These are phyloP conservation scores for Orbilia oligospora DNA, from an alignment of 2,329 filamentous ascomycete species.

Conservation along the genomic window DNA sequence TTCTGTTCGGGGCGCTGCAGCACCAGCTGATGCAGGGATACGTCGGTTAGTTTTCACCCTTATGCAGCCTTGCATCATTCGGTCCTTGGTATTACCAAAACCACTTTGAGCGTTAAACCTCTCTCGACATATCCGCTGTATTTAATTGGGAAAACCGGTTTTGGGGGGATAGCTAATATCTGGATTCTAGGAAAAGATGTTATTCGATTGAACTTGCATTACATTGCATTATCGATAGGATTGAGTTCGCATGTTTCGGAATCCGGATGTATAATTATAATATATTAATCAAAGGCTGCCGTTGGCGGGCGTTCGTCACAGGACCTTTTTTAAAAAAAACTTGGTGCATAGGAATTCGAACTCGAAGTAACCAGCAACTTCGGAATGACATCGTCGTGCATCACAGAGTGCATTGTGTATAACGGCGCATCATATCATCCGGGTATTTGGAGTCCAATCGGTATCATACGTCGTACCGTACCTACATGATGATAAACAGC, in stretches of 20 bases:
- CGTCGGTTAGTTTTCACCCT: conserved; percentile 25
- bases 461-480: conserved; percentile 20
- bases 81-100: conserved; percentile 29
- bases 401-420: not conserved
- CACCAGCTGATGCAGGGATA: conserved; percentile 27
- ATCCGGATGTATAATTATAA: conserved; percentile 2
- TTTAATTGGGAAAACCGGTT: conserved; percentile 19
- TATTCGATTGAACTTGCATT: conserved; percentile 5
- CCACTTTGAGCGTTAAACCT: not conserved
- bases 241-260: not conserved
- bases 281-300: not conserved
- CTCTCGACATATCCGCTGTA: not conserved
- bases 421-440: conserved; percentile 11
- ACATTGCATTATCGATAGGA: conserved; percentile 20
- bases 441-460: conserved; percentile 29
- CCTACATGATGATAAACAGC: conserved; percentile 22
- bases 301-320: conserved; percentile 26
- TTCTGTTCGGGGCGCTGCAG: conserved; percentile 26
- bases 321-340: not conserved
- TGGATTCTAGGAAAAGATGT: not conserved
- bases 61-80: conserved; percentile 55
- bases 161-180: not conserved
- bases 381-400: conserved; percentile 21
- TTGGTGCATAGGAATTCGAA: not conserved
- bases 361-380: not conserved